phyloP scores from a whole-genome alignment of 768 basidiomycete genomes.

The Trametes sanguinea region DNA sequence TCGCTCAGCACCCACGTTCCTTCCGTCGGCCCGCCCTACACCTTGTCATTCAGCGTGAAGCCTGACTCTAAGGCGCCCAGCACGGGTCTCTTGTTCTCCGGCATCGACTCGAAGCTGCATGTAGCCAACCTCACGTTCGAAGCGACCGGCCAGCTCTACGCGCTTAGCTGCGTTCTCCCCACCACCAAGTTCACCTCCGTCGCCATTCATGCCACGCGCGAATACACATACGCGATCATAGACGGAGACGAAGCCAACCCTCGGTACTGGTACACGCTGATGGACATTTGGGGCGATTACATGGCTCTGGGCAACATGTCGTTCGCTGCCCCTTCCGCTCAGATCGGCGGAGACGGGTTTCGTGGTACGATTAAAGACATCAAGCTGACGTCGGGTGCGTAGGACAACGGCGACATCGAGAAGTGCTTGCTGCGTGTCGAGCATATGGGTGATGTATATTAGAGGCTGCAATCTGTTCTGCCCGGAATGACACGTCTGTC shows the following conservation, averaged over 20 bases:
- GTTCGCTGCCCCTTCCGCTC: slow-evolving; percentile 43
- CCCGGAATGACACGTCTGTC: too few species aligned
- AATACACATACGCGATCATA: slow-evolving; percentile 38
- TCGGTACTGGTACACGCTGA: slow-evolving; percentile 38
- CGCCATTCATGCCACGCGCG: slow-evolving; percentile 40
- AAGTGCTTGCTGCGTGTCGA: not conserved
- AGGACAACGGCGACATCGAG: not conserved
- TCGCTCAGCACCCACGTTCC: slow-evolving; percentile 33
- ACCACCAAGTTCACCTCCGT: slow-evolving; percentile 36
- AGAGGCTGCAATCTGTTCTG: too few species aligned
- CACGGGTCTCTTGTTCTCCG: slow-evolving; percentile 36
- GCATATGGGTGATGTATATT: too few species aligned
- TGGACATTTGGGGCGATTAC: slow-evolving; percentile 44
- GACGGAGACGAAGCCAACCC: slow-evolving; percentile 27
- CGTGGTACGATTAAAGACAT: slow-evolving; percentile 36
- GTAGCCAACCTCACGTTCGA: slow-evolving; percentile 42
- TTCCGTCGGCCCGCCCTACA: slow-evolving; percentile 48
- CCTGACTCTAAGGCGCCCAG: slow-evolving; percentile 25
- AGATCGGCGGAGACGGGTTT: slow-evolving; percentile 40
- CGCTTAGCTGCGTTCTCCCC: slow-evolving; percentile 37
- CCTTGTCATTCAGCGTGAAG: slow-evolving; percentile 41
- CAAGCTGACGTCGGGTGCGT: slow-evolving; percentile 17
- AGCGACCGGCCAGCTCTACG: slow-evolving; percentile 40
- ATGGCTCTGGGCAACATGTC: slow-evolving; percentile 45
- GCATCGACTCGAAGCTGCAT: slow-evolving; percentile 39